Base-by-base conservation (phyloP, 148 eudicot genomes). In the Vaccinium corymbosum region DNA sequence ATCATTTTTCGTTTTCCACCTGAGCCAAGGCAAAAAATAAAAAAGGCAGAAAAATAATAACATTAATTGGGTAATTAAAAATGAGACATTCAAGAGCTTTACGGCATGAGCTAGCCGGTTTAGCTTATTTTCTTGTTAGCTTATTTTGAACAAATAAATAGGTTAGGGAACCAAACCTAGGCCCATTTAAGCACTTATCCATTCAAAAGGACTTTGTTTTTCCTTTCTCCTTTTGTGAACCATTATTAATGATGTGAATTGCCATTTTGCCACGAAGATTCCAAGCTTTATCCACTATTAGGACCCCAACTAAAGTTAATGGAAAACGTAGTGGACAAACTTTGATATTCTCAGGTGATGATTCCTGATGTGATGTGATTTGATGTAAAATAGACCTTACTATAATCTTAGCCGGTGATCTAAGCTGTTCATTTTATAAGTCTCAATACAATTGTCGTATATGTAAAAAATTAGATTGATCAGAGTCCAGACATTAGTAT, bases 1-100 rank as follows among this genome's bases (percentile, higher is more conserved):
- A 15, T 87, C 91, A 46, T 76, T 91, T 35, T 83, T 83, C 15
- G 66, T 53, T 88, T 83, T 89, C 93, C 93, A 91, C 87, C 93
- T 91, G 81, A 13, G 52, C 51, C 70, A 83, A 78, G 6, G 14
- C 25, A 27, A 27, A 27, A 27, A 27, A 27, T 27, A 27, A 27
- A 27, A 27, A 27, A 27, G 27, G 27, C 27, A 27, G 27, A 27
- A 27, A 27, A 27, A 27, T 27, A 27, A 27, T 27, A 27, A 27
- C 27, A 27, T 27, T 27, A 27, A 27, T 27, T 27, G 27, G 27
- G 27, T 27, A 27, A 27, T 27, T 27, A 27, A 27, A 27, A 27
- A 27, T 27, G 27, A 27, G 27, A 27, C 27, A 27, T 27, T 27
- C 27, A 27, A 35, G 38, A 35, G 3, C 38, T 35, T 0, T 35